These are phyloP conservation scores for Thuja plicata DNA, from an alignment of 83 land plant species.

Conservation along the genomic window DNA sequence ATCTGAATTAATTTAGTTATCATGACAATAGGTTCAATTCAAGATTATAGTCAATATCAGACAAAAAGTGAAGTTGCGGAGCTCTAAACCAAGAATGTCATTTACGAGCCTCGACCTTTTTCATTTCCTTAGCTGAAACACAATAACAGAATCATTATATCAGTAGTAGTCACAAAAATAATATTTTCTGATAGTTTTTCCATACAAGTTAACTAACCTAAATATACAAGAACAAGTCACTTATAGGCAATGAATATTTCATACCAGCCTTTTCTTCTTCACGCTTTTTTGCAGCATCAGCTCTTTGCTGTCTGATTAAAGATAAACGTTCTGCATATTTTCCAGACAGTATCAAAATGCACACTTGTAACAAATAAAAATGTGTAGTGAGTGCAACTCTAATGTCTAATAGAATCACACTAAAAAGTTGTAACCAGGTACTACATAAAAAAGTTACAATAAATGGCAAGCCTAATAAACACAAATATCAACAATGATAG, in stretches of 20 bases:
- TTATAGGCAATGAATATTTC: neutral
- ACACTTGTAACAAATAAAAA: neutral
- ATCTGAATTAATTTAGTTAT: neutral
- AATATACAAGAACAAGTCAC: neutral
- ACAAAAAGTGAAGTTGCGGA: neutral
- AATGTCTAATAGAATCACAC: neutral
- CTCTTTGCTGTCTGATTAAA: conserved; percentile 86
- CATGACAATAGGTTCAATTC: neutral
- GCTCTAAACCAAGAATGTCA: conserved; percentile 3
- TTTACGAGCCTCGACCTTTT: conserved; percentile 86
- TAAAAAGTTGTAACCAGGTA: no score
- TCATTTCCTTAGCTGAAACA: conserved; percentile 75
- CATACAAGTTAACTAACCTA: neutral
- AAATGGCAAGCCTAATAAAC: neutral
- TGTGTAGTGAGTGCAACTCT: neutral
- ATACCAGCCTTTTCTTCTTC: conserved; percentile 86
- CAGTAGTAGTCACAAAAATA: conserved; percentile 1
- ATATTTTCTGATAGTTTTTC: neutral
- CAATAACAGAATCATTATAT: conserved; percentile 6
- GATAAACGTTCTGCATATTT: conserved; percentile 46
- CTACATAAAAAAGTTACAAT: neutral
- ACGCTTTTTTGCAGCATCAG: conserved; percentile 89
- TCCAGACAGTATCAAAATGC: neutral
- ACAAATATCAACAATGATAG: neutral
- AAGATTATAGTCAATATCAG: neutral